These are phyloP conservation scores for Linum trigynum DNA, from an alignment of 345 rosid genomes.

Conservation along the genomic window DNA sequence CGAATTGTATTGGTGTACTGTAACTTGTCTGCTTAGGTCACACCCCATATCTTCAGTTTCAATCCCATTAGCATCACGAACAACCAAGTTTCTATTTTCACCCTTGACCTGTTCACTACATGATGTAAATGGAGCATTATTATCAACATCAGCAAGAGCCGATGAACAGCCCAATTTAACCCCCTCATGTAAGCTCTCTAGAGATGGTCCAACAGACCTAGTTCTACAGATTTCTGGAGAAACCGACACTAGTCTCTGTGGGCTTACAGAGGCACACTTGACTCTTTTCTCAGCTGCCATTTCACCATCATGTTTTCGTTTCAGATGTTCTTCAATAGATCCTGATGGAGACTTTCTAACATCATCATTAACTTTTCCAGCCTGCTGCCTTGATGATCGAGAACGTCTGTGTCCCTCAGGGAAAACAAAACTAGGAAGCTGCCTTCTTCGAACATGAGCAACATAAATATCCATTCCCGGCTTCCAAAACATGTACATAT, in stretches of 20 bases:
- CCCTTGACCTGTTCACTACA: constrained; percentile 21
- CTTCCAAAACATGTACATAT: constrained; percentile 3
- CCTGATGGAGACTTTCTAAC: constrained; percentile 23
- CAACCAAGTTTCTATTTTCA: constrained; percentile 15
- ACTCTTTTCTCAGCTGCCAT: constrained; percentile 30
- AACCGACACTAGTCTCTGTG: constrained; percentile 32
- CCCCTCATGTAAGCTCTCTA: constrained; percentile 21
- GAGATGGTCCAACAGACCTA: constrained; percentile 34
- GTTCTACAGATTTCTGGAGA: constrained; percentile 35
- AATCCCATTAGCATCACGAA: constrained; percentile 9
- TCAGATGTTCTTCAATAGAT: constrained; percentile 37
- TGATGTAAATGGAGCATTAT: constrained; percentile 13
- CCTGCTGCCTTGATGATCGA: constrained; percentile 32
- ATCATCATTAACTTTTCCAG: constrained; percentile 42
- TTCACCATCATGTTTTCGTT: constrained; percentile 39
- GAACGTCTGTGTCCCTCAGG: constrained; percentile 2
- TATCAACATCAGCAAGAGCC: constrained; percentile 16
- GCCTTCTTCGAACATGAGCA: constrained; percentile 3
- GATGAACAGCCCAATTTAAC: constrained; percentile 17
- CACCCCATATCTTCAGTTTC: constrained; percentile 17
- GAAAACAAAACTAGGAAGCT: constrained; percentile 2
- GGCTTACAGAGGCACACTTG: constrained; percentile 39
- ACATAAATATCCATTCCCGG: constrained; percentile 6
- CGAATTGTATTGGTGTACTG: constrained; percentile 21
- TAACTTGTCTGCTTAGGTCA: constrained; percentile 16